Conservation (phyloP, 148 eudicot species). For the Talinum fruticosum region DNA sequence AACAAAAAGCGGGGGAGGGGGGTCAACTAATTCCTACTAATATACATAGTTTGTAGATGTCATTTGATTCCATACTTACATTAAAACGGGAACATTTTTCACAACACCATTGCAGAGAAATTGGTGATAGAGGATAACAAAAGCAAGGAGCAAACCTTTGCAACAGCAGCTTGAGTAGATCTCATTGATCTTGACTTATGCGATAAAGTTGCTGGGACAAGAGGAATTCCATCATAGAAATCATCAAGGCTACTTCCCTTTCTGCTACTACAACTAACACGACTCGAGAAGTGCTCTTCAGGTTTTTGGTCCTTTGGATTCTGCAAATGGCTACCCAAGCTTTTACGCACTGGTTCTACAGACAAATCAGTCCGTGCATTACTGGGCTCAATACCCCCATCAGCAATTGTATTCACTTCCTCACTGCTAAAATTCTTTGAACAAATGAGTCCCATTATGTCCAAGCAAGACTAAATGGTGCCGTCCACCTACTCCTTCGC, state of each 20-base stretch:
- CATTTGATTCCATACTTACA: not conserved
- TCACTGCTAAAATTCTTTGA: slow-evolving; percentile 25
- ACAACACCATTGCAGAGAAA: not conserved
- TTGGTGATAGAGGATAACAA: not conserved
- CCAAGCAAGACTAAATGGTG: slow-evolving; percentile 4
- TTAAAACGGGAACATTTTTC: not conserved
- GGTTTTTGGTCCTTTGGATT: slow-evolving; percentile 20
- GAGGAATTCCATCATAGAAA: slow-evolving; percentile 89
- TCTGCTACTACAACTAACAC: slow-evolving; percentile 9
- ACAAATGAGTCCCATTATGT: slow-evolving; percentile 32
- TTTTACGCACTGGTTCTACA: slow-evolving; percentile 12
- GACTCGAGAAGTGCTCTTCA: slow-evolving; percentile 23
- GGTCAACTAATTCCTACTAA: not conserved
- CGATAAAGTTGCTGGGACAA: slow-evolving; percentile 45
- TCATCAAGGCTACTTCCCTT: slow-evolving; percentile 47
- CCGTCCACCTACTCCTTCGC: not conserved
- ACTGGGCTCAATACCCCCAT: slow-evolving; percentile 11
- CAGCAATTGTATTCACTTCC: slow-evolving; percentile 23
- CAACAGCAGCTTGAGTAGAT: slow-evolving; percentile 51
- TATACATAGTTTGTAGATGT: not conserved
- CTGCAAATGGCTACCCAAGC: slow-evolving; percentile 22
- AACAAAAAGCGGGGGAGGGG: not conserved
- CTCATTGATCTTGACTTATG: slow-evolving; percentile 59
- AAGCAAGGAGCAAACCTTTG: slow-evolving; percentile 40
- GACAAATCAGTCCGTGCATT: slow-evolving; percentile 14